Percentiles rank a stretch among this genome's conserved stretches.
These are phyloP conservation scores for Bombardia bombarda DNA, from an alignment of 495 filamentous ascomycete species.

Conservation along the genomic window DNA sequence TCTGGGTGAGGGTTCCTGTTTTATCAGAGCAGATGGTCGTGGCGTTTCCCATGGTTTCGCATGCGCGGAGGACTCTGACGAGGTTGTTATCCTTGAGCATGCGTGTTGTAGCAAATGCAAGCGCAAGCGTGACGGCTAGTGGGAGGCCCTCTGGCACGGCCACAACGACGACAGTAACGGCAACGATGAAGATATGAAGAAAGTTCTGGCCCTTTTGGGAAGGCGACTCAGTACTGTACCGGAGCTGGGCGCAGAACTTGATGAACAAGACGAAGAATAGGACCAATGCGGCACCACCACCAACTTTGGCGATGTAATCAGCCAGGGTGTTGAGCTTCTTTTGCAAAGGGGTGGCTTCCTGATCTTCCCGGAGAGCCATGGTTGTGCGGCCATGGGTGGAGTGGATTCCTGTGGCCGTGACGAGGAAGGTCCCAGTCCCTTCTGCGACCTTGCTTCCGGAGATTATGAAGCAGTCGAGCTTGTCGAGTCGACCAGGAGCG, in stretches of 20 bases:
- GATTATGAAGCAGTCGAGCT: conserved; percentile 81
- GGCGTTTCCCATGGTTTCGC: conserved; percentile 84
- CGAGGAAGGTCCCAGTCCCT: conserved; percentile 68
- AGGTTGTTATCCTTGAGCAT: conserved; percentile 80
- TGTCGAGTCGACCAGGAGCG: conserved; percentile 36
- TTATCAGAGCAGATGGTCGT: conserved; percentile 83
- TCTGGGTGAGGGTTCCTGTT: conserved; percentile 73
- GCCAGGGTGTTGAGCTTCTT: conserved; percentile 69
- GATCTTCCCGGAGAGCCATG: conserved; percentile 70
- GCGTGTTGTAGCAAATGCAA: conserved; percentile 71
- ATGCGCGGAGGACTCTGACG: conserved; percentile 66
- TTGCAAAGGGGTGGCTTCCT: conserved; percentile 70
- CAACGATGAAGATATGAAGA: too few species aligned
- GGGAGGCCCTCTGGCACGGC: conserved; percentile 80
- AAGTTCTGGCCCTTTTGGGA: too few species aligned
- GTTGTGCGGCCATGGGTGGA: conserved; percentile 74
- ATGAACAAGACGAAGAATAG: conserved; percentile 72
- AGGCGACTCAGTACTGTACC: too few species aligned
- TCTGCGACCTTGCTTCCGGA: conserved; percentile 78
- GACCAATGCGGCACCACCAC: conserved; percentile 58
- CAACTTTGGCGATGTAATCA: conserved; percentile 70
- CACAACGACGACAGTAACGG: conserved; percentile 74
- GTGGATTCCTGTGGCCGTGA: conserved; percentile 65
- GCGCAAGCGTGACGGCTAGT: conserved; percentile 70
- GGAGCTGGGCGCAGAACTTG: conserved; percentile 64